Conservation (phyloP, 2,329 filamentous ascomycete species). For the Podosphaera fusca region DNA sequence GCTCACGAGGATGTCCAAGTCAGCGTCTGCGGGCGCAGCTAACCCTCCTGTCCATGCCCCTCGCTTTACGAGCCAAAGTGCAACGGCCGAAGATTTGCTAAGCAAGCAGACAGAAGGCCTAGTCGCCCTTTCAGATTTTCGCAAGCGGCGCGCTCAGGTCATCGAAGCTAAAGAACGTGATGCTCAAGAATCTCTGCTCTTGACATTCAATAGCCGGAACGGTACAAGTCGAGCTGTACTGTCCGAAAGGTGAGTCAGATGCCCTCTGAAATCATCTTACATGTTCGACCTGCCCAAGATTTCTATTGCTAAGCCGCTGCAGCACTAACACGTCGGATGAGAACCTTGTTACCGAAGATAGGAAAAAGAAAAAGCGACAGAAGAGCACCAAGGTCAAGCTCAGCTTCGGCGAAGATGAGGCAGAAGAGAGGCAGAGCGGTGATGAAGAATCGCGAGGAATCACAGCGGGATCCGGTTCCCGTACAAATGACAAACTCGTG, state of each 20-base stretch:
- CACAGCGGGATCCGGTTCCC: neutral
- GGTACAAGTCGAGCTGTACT: neutral
- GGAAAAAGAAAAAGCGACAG: slow-evolving; percentile 22
- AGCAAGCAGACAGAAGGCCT: slow-evolving; percentile 42
- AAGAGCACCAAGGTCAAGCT: slow-evolving; percentile 25
- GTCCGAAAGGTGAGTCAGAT: neutral
- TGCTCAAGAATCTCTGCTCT: slow-evolving; percentile 29
- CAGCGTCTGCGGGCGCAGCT: neutral
- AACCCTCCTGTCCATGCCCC: slow-evolving; percentile 13
- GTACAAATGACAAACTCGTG: neutral
- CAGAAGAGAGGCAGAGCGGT: slow-evolving; percentile 17
- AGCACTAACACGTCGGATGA: slow-evolving; percentile 21
- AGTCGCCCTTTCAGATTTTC: slow-evolving; percentile 78
- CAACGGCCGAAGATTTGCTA: slow-evolving; percentile 17
- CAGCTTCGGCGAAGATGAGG: slow-evolving; percentile 38
- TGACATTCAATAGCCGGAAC: neutral
- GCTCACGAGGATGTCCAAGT: neutral
- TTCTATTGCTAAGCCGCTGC: neutral
- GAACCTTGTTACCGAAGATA: neutral
- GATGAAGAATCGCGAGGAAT: neutral
- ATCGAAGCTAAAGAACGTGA: slow-evolving; percentile 75
- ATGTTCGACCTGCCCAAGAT: too few relatives aligned
- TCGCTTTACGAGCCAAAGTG: slow-evolving; percentile 15
- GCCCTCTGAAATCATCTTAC: neutral
- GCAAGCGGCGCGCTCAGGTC: slow-evolving; percentile 87